phyloP scores from a whole-genome alignment of 192 early-diverging fungal genomes.

The Funneliformis mosseae region DNA sequence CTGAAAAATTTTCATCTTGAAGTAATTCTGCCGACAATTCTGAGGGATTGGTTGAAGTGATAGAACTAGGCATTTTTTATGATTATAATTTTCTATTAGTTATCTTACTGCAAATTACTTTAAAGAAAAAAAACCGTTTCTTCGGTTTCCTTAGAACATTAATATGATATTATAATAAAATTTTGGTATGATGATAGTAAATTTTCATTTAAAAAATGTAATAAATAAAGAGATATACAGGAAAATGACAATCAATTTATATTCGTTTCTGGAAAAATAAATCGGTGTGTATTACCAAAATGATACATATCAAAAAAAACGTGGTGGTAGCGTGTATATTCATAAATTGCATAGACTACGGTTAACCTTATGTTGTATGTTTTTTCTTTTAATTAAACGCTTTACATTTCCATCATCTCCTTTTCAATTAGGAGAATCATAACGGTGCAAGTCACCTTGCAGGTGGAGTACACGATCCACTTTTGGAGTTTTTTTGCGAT shows the following conservation, averaged over 20 bases:
- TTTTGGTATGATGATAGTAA: too few relatives aligned
- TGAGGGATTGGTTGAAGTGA: not conserved
- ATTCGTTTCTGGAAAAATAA: not conserved
- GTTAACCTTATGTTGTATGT: not conserved
- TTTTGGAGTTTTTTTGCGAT: not conserved
- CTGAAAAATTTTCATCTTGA: not conserved
- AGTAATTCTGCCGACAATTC: not conserved
- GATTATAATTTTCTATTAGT: too few relatives aligned
- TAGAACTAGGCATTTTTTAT: not conserved
- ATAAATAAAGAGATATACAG: too few relatives aligned
- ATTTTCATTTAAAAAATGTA: too few relatives aligned
- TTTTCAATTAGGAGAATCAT: not conserved
- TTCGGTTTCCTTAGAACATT: too few relatives aligned
- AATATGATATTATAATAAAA: too few relatives aligned
- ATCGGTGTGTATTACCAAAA: not conserved
- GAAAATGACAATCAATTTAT: not conserved
- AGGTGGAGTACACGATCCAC: constrained; percentile 25
- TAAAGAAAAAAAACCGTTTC: not conserved
- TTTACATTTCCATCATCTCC: not conserved
- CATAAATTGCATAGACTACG: not conserved
- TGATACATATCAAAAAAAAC: not conserved
- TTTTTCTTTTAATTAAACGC: not conserved
- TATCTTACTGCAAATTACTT: not conserved
- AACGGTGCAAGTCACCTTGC: constrained; percentile 16
- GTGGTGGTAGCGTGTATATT: not conserved